Evolutionary conservation across 176 grass and related monocot species (phyloP), one percentile per base, ranked within the genome.

Genomic region (Ensete ventricosum): DNA sequence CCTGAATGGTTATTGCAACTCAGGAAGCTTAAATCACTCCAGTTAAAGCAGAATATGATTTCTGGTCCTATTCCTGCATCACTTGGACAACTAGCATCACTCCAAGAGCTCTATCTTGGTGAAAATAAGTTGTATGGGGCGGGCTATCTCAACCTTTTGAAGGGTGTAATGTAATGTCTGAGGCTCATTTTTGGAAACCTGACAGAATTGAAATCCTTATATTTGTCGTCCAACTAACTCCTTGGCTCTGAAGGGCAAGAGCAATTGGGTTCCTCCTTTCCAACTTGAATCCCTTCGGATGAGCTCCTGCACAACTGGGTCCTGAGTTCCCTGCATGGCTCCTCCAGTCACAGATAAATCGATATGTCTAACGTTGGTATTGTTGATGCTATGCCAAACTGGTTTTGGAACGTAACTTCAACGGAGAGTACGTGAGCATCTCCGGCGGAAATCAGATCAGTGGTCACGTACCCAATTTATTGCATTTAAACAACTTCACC

Each of bases 251-350:
- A 58, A 55, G 2, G 53, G 60, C 2, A 55, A 9, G 2, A 20
- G 14, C 23, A 49, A 79, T 22, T 79, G 77, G 77, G 1, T 70
- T 50, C 77, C 77, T 57, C 65, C 77, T 12, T 69, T 68, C 13
- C 63, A n/a, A 14, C 77, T 70, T 23, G 4, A 59, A 8, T 9
- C 10, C 17, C 19, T 70, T 29, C 2, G 14, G 6, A 58, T 70
- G 77, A 2, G 2, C 57, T 79, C 53, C 2, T 79, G 65, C 52
- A 67, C 14, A 48, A 48, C 16, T 71, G 11, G 77, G 53, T 50
- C 26, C 77, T 71, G 1, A 6, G 20, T 79, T 79, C 48, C 77
- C 66, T 5, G 5, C 19, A 58, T 79, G 77, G 77, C 64, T 79
- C 14, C 64, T 79, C 14, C 66, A 22, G 9, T 60, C 16, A 1